Base-by-base conservation (phyloP, 1,284 basidiomycete species). In the Trametes sp. region DNA sequence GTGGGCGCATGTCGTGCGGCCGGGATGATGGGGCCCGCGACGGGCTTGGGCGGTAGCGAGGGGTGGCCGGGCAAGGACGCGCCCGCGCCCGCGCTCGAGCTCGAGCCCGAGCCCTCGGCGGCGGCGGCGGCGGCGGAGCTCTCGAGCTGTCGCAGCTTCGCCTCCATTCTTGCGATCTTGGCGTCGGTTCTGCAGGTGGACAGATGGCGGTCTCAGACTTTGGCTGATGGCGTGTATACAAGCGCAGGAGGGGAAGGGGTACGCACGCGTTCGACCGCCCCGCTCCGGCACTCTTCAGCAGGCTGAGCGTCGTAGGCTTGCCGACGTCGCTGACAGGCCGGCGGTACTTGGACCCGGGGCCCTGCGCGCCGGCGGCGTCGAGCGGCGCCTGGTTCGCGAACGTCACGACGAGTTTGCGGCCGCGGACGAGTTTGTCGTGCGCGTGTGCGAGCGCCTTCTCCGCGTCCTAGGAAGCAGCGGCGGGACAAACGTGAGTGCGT, bases 161-260 rank as follows among this genome's bases (percentile, higher is more conserved):
- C 96, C 76, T 98, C 97, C 84, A 98, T 92, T 65, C 92, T 88
- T 1, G 95, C 95, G 69, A 98, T 98, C 78, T 98, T 98, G 66
- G 89, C 89, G 52, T 87, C 82, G 1, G 93, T 95, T 59, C 94
- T 95, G 69, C 36, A n/a, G 13, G 38, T 16, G 26, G 48, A 44
- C 29, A 53, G 19, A 42, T 28, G 21, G 29, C 21, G 21, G 29
- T 36, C 38, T 51, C n/a, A 51, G 52, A 44, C 19, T 19, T 11
- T 35, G 23, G 21, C 13, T 57, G 48, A 58, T 16, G 51, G 46
- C 24, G 21, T 14, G 31, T 19, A 54, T 14, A 35, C 21, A 29
- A 21, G 51, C 35, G 24, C 33, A n/a, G n/a, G n/a, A n/a, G n/a
- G n/a, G n/a, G n/a, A n/a, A n/a, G 21, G 14, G 48, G 6, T n/a